These are phyloP conservation scores for Tolypocladium tundrense DNA, from an alignment of 2,329 filamentous ascomycete species.

Conservation along the genomic window DNA sequence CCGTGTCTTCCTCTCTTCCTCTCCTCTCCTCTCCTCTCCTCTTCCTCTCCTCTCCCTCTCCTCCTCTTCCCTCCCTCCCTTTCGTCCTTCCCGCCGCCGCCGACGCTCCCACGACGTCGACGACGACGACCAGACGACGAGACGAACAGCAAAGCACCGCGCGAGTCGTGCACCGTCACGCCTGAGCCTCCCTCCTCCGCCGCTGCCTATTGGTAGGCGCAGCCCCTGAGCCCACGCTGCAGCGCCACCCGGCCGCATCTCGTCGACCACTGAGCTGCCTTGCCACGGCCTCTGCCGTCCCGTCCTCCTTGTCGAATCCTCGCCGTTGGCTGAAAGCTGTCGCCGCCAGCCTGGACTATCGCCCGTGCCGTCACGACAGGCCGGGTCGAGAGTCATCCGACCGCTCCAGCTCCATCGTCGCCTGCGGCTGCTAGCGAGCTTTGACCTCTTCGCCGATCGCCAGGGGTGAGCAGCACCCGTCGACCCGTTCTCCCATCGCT, in stretches of 20 bases:
- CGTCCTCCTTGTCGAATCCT: neutral
- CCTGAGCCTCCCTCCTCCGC: conserved; percentile 2
- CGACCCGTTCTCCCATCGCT: neutral
- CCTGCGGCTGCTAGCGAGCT: neutral
- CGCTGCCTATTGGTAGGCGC: conserved; percentile 8
- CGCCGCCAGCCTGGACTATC: too few relatives aligned
- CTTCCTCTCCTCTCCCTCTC: conserved; percentile 7
- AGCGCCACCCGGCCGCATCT: conserved; percentile 5
- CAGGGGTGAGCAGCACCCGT: neutral
- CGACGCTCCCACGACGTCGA: neutral
- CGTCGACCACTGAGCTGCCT: conserved; percentile 1
- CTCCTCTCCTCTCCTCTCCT: conserved; percentile 6
- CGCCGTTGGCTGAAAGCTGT: neutral
- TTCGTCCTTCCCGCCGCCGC: conserved; percentile 4
- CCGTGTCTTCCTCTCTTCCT: conserved; percentile 4
- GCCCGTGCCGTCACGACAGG: neutral
- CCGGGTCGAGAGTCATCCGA: neutral
- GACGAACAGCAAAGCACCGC: neutral
- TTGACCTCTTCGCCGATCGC: neutral
- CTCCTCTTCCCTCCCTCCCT: conserved; percentile 5
- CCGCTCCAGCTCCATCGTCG: neutral
- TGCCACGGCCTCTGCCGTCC: neutral
- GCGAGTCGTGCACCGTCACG: conserved; percentile 6
- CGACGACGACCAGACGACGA: neutral
- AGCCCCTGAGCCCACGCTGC: conserved; percentile 5